Evolutionary conservation across 2,329 filamentous ascomycete genomes (phyloP).

Genomic region (Neocatenulostroma microsporum): DNA sequence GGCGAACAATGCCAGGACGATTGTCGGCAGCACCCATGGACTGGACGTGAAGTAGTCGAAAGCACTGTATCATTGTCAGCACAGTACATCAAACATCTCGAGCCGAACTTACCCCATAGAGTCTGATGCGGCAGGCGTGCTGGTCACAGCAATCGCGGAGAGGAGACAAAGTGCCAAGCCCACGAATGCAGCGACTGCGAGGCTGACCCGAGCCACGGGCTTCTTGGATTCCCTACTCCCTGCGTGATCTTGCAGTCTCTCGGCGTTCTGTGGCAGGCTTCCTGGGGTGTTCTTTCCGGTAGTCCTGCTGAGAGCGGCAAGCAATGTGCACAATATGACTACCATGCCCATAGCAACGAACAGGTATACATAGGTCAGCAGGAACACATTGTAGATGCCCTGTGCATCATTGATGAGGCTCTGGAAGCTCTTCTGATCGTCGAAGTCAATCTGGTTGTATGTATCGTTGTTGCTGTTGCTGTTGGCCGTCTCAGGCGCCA

Average conservation of each 20-base stretch:
- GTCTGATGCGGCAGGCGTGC: too few relatives aligned
- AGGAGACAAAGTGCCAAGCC: constrained; percentile 24
- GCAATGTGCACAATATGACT: constrained; percentile 23
- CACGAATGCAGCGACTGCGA: constrained; percentile 16
- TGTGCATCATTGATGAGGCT: background rate
- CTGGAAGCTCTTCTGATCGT: background rate
- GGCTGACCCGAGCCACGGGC: constrained; percentile 19
- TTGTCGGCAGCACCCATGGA: constrained; percentile 27
- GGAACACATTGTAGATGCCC: constrained; percentile 8
- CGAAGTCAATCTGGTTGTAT: background rate
- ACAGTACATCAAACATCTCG: too few relatives aligned
- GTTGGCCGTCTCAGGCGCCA: background rate
- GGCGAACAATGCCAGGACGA: constrained; percentile 22
- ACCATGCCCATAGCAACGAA: constrained; percentile 24
- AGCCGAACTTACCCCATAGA: too few relatives aligned
- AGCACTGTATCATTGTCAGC: constrained; percentile 8
- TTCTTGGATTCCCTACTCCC: constrained; percentile 18
- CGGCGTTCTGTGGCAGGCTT: too few relatives aligned
- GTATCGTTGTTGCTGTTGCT: background rate
- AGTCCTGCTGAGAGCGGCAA: constrained; percentile 20
- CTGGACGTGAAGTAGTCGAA: constrained; percentile 18
- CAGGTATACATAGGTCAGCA: constrained; percentile 26
- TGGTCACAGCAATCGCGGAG: constrained; percentile 14
- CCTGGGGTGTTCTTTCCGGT: too few relatives aligned
- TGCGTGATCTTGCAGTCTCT: too few relatives aligned